Evolutionary conservation across 2,329 filamentous ascomycete genomes (phyloP).

Genomic region (Nemania serpens): DNA sequence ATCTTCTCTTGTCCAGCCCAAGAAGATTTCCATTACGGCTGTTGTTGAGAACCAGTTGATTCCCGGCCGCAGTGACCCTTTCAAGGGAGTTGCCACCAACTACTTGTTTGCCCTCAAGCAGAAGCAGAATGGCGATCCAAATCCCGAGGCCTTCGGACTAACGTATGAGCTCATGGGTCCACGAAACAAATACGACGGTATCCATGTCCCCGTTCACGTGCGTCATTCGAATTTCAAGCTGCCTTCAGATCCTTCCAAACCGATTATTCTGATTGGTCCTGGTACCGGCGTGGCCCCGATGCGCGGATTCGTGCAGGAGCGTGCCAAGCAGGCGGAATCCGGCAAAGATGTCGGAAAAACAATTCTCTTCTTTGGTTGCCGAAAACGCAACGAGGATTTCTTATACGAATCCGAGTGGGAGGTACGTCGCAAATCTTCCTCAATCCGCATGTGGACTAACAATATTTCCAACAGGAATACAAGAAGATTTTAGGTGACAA

Average conservation of each 20-base stretch:
- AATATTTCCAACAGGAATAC: conserved; percentile 65
- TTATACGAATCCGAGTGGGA: conserved; percentile 91
- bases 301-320: conserved; percentile 92
- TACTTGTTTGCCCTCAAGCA: conserved; percentile 94
- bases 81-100: conserved; percentile 96
- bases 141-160: conserved; percentile 80
- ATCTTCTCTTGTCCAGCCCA: conserved; percentile 89
- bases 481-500: conserved; percentile 82
- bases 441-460: conserved; percentile 32
- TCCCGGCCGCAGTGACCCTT: conserved; percentile 73
- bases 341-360: conserved; percentile 86
- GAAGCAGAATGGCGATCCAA: conserved; percentile 88
- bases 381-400: conserved; percentile 87
- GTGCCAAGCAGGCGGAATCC: conserved; percentile 78
- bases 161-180: conserved; percentile 88
- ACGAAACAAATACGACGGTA: conserved; percentile 94
- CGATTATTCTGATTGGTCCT: conserved; percentile 93
- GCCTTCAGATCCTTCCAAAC: conserved; percentile 90
- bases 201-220: conserved; percentile 93
- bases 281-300: conserved; percentile 97
- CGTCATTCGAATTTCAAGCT: conserved; percentile 99
- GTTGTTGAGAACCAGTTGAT: conserved; percentile 85
- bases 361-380: conserved; percentile 93
- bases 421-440: conserved; percentile 59
- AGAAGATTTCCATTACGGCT: conserved; percentile 93